Base-by-base conservation (phyloP, 768 basidiomycete species). In the Artomyces pyxidatus region DNA sequence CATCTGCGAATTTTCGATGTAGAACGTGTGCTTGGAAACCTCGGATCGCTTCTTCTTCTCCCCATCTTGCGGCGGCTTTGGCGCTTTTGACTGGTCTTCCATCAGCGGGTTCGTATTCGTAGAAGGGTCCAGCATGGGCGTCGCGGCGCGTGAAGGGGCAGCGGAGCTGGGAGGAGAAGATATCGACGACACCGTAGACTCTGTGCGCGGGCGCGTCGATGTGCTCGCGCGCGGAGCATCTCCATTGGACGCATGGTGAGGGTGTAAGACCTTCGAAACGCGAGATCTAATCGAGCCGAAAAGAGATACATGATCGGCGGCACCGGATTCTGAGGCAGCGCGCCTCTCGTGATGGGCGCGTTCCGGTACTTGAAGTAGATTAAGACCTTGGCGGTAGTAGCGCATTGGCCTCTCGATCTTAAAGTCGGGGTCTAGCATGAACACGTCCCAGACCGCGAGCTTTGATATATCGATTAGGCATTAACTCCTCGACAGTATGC, bases 21-120 rank as follows among this genome's bases (percentile, higher is more conserved):
- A 96, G 66, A 98, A 98, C 1, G 90, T 95, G 65, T 98, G 95
- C 57, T 88, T 90, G 35, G 86, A 89, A 5, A 92, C 85, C 49
- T 88, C 83, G 30, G 71, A 71, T 1, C 65, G 58, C 46, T 65
- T 74, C 67, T 66, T 73, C 45, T 70, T 65, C 37, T 73, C 71
- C 26, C 68, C 66, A 41, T 70, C 58, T 12, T 63, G 61, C 8
- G 53, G 44, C 1, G 54, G 53, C 54, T 61, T 59, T 48, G 60
- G 62, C 21, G 61, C 52, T 30, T 49, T 30, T 64, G 61, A n/a
- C 54, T 56, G 27, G 58, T 0, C 47, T 43, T 8, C 62, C 6
- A 39, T 54, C 28, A 86, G 57, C 1, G 85, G 83, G 55, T 84
- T 76, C 26, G 69, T 61, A 58, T 87, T 80, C n/a, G 85, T 88